These are phyloP conservation scores for Colletotrichum lini DNA, from an alignment of 2,329 filamentous ascomycete species.

Conservation along the genomic window DNA sequence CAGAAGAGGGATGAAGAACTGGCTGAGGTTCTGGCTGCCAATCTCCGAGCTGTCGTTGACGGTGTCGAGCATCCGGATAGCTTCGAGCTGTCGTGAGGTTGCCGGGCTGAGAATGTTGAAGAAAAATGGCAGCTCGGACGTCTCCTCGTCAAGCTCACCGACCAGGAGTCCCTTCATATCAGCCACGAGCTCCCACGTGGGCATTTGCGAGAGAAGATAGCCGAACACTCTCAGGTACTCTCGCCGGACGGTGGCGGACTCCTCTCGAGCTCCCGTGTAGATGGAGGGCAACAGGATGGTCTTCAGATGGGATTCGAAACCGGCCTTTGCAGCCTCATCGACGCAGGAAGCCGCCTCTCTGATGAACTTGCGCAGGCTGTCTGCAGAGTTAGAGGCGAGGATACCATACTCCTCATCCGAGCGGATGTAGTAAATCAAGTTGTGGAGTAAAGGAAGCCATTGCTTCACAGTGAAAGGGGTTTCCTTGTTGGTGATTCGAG, in stretches of 20 bases:
- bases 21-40: conserved; percentile 82
- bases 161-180: conserved; percentile 80
- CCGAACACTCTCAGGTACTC: conserved; percentile 88
- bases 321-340: conserved; percentile 57
- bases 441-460: conserved; percentile 91
- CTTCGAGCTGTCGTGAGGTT: conserved; percentile 86
- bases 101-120: conserved; percentile 93
- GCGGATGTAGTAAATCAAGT: conserved; percentile 88
- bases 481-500: conserved; percentile 75
- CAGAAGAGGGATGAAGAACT: conserved; percentile 90
- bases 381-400: conserved; percentile 83
- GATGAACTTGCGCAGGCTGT: conserved; percentile 84
- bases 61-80: conserved; percentile 81
- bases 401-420: conserved; percentile 92
- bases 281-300: conserved; percentile 81
- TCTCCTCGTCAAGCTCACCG: conserved; percentile 73
- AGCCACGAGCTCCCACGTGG: conserved; percentile 77
- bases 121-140: conserved; percentile 82
- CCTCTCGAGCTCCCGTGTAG: conserved; percentile 81
- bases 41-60: conserved; percentile 77
- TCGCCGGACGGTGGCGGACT: conserved; percentile 85
- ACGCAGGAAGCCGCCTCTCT: conserved; percentile 68
- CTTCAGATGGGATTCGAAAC: conserved; percentile 72
- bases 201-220: conserved; percentile 79
- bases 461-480: conserved; percentile 75